These are phyloP conservation scores for Tribonema minus DNA, from an alignment of 108 stramenopile species.

Conservation along the genomic window DNA sequence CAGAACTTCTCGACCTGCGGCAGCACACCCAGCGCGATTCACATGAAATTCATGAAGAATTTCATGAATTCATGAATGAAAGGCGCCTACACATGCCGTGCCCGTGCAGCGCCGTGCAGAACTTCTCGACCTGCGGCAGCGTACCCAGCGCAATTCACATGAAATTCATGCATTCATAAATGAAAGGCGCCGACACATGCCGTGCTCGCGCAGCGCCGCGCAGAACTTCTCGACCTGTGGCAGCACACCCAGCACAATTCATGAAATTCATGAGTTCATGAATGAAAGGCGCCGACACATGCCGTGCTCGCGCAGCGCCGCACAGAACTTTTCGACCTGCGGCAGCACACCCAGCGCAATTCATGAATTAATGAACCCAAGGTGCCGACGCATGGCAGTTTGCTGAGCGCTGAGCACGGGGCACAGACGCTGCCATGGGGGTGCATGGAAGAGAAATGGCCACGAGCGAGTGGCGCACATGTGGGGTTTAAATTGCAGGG, in stretches of 20 bases:
- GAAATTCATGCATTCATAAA: not conserved
- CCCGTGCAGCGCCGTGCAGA: not conserved
- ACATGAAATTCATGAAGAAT: not conserved
- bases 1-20: constrained; percentile 21
- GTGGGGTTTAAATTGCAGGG: no score
- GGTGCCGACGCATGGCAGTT: not conserved
- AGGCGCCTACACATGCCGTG: not conserved
- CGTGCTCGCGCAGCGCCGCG: not conserved
- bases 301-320: not conserved
- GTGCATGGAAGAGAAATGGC: no score
- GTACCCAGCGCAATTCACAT: not conserved
- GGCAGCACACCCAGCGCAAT: not conserved
- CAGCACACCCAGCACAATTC: not conserved
- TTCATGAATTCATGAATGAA: not conserved
- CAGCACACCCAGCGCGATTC: not conserved
- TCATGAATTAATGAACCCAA: not conserved
- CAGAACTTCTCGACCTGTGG: no score
- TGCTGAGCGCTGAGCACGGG: not conserved
- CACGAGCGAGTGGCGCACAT: no score
- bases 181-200: not conserved
- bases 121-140: no score
- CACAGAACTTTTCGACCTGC: not conserved
- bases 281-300: not conserved
- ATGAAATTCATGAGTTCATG: not conserved
- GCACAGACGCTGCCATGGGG: not conserved